Percentiles rank a stretch among this genome's conserved stretches.
phyloP scores from a whole-genome alignment of 805 yeast genomes.

The Kodamaea fukazawae region DNA sequence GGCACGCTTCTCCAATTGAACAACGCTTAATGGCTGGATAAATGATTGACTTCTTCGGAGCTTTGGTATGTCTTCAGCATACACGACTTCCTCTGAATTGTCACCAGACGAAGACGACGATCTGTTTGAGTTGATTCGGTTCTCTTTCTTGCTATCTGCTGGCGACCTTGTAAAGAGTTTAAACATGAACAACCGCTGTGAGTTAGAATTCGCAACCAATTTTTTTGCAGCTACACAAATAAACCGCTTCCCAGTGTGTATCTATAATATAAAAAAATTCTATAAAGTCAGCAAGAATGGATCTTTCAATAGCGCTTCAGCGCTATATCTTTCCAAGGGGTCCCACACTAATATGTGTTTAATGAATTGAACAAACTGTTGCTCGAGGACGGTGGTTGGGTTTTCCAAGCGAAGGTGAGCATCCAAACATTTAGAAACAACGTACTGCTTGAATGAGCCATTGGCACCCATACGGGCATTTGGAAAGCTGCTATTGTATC shows the following conservation, averaged over 20 bases:
- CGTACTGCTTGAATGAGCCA: conserved; percentile 17
- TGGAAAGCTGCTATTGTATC: conserved; percentile 11
- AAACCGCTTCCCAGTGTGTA: background rate
- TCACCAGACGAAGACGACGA: background rate
- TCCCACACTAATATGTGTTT: conserved; percentile 36
- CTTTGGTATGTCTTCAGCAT: conserved; percentile 4
- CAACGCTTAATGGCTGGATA: conserved; percentile 1
- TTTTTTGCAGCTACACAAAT: background rate
- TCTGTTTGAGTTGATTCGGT: no score
- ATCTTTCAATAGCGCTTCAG: conserved; percentile 6
- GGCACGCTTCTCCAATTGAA: conserved; percentile 2
- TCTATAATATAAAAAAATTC: background rate
- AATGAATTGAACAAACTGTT: conserved; percentile 27
- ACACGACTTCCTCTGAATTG: conserved; percentile 2
- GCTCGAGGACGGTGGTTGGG: conserved; percentile 4
- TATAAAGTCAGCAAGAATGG: conserved; percentile 3
- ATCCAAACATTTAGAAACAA: conserved; percentile 22
- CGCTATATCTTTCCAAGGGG: conserved; percentile 16
- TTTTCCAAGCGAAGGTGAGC: conserved; percentile 23
- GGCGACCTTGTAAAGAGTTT: no score
- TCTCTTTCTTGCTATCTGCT: no score
- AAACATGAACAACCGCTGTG: no score
- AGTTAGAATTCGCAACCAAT: no score
- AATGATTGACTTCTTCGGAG: conserved; percentile 7
- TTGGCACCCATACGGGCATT: conserved; percentile 1